Percentiles rank a stretch among this genome's conserved stretches.
phyloP scores from a whole-genome alignment of 805 yeast species.

The Metschnikowia matae region DNA sequence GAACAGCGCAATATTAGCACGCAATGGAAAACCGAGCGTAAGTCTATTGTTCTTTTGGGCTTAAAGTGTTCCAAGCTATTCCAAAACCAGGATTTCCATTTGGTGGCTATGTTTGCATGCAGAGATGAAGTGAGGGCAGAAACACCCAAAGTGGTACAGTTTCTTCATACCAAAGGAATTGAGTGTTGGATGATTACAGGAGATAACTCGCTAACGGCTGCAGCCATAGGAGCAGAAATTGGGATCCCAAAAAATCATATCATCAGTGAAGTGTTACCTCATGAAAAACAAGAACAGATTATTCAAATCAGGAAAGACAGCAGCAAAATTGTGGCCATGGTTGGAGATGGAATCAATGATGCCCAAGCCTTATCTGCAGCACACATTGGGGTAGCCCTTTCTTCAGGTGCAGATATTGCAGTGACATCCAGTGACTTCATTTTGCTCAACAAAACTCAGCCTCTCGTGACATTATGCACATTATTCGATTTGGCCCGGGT shows the following conservation, averaged over 20 bases:
- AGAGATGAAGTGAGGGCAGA: conserved; percentile 61
- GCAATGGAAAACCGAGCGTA: conserved; percentile 59
- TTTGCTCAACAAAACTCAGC: conserved; percentile 50
- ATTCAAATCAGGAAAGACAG: conserved; percentile 45
- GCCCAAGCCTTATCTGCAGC: conserved; percentile 76
- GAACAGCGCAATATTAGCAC: conserved; percentile 34
- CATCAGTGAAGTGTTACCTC: conserved; percentile 69
- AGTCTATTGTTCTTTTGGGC: conserved; percentile 59
- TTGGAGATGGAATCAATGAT: conserved; percentile 82
- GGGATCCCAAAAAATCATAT: conserved; percentile 50
- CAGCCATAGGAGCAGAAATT: conserved; percentile 58
- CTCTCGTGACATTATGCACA: conserved; percentile 49
- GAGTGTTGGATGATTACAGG: conserved; percentile 77
- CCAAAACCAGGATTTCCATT: conserved; percentile 28
- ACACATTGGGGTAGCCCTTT: conserved; percentile 73
- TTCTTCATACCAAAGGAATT: conserved; percentile 37
- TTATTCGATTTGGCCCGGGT: conserved; percentile 48
- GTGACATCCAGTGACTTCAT: conserved; percentile 72
- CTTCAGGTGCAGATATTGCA: conserved; percentile 74
- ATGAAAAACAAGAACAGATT: conserved; percentile 62
- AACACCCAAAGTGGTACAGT: conserved; percentile 45
- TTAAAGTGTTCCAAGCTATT: conserved; percentile 27
- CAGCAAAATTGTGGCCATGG: conserved; percentile 52
- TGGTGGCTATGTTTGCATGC: conserved; percentile 50
- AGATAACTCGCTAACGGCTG: conserved; percentile 64